Evolutionary conservation across 306 rosid species (phyloP).

Genomic region (Rosa persica): DNA sequence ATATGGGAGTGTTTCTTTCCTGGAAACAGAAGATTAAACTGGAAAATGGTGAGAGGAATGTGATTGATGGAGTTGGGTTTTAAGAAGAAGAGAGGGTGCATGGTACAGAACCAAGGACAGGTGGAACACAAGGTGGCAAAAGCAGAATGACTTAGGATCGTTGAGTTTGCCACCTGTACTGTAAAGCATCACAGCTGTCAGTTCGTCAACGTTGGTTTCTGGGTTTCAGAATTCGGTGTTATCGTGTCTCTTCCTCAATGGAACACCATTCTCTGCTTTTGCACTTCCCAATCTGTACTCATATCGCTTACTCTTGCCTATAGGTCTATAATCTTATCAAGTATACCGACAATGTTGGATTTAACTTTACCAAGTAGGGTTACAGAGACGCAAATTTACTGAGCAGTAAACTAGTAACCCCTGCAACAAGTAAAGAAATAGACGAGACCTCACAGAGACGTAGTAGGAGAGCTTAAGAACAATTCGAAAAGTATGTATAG

Average conservation of each 20-base stretch:
- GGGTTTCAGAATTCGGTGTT: background rate
- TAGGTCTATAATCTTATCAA: background rate
- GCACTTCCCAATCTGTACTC: background rate
- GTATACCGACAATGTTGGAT: background rate
- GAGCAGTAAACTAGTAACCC: background rate
- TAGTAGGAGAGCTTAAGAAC: background rate
- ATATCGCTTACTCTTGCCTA: background rate
- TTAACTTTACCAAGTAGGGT: background rate
- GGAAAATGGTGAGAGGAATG: background rate
- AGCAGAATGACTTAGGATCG: background rate
- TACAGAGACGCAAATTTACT: background rate
- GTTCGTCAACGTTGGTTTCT: background rate
- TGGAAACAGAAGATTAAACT: background rate
- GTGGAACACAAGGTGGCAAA: background rate
- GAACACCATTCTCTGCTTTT: background rate
- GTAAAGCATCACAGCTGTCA: background rate
- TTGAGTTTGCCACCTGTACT: background rate
- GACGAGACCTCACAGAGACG: background rate
- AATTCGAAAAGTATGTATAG: background rate
- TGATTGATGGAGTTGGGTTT: background rate
- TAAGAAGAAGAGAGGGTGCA: background rate
- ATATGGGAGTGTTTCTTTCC: background rate
- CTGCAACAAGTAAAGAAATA: background rate
- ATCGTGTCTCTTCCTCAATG: background rate
- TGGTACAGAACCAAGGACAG: background rate